Base-by-base conservation (phyloP, 257 asterid genomes). In the Cruciata laevipes region DNA sequence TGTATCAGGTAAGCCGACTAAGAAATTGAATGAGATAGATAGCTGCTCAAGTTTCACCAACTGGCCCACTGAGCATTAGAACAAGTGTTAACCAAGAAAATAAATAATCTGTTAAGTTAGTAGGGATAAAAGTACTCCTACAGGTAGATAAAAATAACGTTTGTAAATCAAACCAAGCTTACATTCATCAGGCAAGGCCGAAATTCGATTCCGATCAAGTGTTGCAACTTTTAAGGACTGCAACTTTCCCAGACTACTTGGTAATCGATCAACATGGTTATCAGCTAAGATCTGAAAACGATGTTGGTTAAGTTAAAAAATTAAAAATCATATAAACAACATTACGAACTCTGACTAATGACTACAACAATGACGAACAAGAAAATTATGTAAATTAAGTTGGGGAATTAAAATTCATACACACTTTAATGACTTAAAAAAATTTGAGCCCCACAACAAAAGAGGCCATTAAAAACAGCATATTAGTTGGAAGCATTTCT, bases 111-210 rank as follows among this genome's bases (percentile, higher is more conserved):
- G 30, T 16, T 16, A 62, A 0, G 56, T 16, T 6, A 31, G 37
- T 30, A 10, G 49, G 37, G 27, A 47, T 11, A 53, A 60, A 44
- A 61, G 31, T 38, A 61, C n/a, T 44, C 53, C 53, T 14, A 47
- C 55, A 65, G 37, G 66, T 57, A 72, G 57, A 42, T 59, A 69
- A 61, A 42, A 27, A 20, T 63, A 62, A 70, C 61, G 59, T 62
- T 75, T 52, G 61, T 33, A 66, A 63, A 49, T 53, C 73, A 32
- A 56, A 6, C 71, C 68, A 71, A 73, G 76, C 84, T 82, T 83
- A 90, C 99, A 77, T 85, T 93, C 99, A 74, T 88, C 97, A 65
- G 99, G 97, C 87, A 93, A 73, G 69, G 93, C 77, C 67, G 86
- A 74, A 52, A 93, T 79, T 78, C 77, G 86, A 76, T 90, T 93